Percentiles rank a stretch among this genome's conserved stretches.
Evolutionary conservation across 2,329 filamentous ascomycete genomes (phyloP).

Genomic region (Ophiocordyceps camponoti-rufipedis): DNA sequence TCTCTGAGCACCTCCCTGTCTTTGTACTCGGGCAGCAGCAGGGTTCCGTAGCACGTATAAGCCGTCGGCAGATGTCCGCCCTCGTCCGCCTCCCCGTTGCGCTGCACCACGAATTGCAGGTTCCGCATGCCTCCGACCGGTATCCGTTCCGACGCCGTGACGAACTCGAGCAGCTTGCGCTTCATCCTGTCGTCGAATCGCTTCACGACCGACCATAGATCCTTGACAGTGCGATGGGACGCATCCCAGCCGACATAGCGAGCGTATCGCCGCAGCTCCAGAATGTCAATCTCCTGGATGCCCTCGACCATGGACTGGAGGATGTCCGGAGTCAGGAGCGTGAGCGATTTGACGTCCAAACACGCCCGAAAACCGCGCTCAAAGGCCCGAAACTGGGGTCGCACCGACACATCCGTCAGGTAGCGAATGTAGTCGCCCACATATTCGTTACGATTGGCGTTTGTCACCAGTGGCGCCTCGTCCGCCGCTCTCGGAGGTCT

Average conservation of each 20-base stretch:
- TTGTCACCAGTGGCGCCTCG: conserved; percentile 59
- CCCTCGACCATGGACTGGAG: conserved; percentile 74
- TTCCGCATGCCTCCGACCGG: conserved; percentile 73
- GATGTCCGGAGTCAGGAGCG: conserved; percentile 49
- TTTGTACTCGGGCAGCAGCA: conserved; percentile 70
- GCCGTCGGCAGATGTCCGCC: conserved; percentile 57
- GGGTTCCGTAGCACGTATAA: conserved; percentile 81
- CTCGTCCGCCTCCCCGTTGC: conserved; percentile 46
- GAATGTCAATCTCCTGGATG: conserved; percentile 59
- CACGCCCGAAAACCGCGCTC: conserved; percentile 62
- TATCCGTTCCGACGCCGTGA: conserved; percentile 80
- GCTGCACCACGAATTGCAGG: conserved; percentile 69
- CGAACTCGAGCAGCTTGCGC: conserved; percentile 71
- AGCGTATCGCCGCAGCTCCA: conserved; percentile 49
- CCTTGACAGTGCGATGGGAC: conserved; percentile 47
- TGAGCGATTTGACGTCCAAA: conserved; percentile 50
- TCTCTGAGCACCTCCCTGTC: conserved; percentile 50
- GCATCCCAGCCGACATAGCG: conserved; percentile 70
- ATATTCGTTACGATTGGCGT: conserved; percentile 59
- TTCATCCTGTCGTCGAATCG: conserved; percentile 50
- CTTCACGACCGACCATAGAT: conserved; percentile 74
- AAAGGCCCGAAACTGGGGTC: conserved; percentile 65
- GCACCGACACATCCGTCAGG: conserved; percentile 61
- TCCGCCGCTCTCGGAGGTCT: conserved; percentile 10
- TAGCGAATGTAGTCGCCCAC: conserved; percentile 73